Base-by-base conservation (phyloP, 768 basidiomycete species). In the Boletus sp. region DNA sequence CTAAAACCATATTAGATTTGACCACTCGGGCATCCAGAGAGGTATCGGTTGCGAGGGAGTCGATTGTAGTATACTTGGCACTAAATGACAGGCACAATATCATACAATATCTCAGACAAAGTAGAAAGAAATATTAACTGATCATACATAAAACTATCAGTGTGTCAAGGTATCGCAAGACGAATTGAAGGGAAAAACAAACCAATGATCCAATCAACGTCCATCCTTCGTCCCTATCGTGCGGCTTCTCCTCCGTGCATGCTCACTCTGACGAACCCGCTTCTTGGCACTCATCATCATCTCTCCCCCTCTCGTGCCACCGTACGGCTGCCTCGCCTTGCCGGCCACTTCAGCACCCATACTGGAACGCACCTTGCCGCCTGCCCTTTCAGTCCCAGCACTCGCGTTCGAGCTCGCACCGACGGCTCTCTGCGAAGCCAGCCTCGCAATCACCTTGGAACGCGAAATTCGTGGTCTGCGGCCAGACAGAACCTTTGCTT, bases 401-500 rank as follows among this genome's bases (percentile, higher is more conserved):
- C 58, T 63, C 9, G 64, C 2, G 4, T 47, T 47, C 27, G 62
- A 10, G 13, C 51, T 17, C 4, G 51, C 14, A 10, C 64, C 70
- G 10, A 67, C 68, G 14, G 79, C 81, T 7, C 90, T 82, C 68
- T 91, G 86, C 14, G 86, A 86, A 1, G 85, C 87, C 34, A 91
- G 73, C 60, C 78, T 82, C 0, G 89, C 87, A 42, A 91, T 89
- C 38, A 92, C 87, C 56, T 84, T 86, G 27, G 88, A 88, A 37
- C 90, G 81, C 40, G 90, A 92, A 58, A 92, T 88, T 8, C 88
- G 81, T 5, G 90, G 90, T 65, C 83, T 85, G 53, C 87, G 80
- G 9, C 79, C 76, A 27, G 75, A 59, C 19, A 72, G 53, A 15
- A 64, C 57, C 53, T 72, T 74, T 5, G 64, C 64, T 50, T 68